Conservation (phyloP, 192 early-diverging fungal species). For the Geosiphon pyriformis region DNA sequence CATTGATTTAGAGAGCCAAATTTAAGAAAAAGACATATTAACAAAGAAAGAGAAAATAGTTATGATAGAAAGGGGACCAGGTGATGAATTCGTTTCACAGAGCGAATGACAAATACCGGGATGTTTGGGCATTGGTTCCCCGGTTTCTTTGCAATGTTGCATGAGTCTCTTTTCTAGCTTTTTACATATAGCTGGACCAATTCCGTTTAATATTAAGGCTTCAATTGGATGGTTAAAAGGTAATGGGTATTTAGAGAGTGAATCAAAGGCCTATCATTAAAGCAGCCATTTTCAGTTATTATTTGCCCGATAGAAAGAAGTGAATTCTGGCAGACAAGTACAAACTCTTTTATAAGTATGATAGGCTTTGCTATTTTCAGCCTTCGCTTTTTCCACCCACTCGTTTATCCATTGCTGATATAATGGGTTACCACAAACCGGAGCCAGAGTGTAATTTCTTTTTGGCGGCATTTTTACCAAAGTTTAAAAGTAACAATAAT, state of each 20-base stretch:
- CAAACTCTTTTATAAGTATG: slow-evolving; percentile 53
- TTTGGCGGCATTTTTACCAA: not conserved
- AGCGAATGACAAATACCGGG: slow-evolving; percentile 2
- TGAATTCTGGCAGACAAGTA: slow-evolving; percentile 1
- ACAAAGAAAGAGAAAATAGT: not conserved
- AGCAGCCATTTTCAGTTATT: not conserved
- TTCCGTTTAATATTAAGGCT: slow-evolving; percentile 53
- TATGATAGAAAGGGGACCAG: too few relatives aligned
- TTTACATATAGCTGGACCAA: slow-evolving; percentile 50
- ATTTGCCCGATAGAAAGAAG: too few relatives aligned
- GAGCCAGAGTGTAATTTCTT: not conserved
- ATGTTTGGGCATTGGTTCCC: slow-evolving; percentile 33
- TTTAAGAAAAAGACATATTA: not conserved
- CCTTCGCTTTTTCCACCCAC: slow-evolving; percentile 55
- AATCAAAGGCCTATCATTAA: slow-evolving; percentile 48
- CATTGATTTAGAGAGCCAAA: not conserved
- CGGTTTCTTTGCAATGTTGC: slow-evolving; percentile 50
- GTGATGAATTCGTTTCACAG: not conserved
- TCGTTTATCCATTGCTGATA: slow-evolving; percentile 63
- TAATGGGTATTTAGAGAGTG: slow-evolving; percentile 55
- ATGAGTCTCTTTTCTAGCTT: slow-evolving; percentile 50
- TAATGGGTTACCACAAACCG: slow-evolving; percentile 61
- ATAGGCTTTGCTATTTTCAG: slow-evolving; percentile 42
- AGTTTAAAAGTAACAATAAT: too few relatives aligned
- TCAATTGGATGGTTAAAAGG: slow-evolving; percentile 55